Base-by-base conservation (phyloP, 2,329 filamentous ascomycete species). In the Biscogniauxia mediterranea region DNA sequence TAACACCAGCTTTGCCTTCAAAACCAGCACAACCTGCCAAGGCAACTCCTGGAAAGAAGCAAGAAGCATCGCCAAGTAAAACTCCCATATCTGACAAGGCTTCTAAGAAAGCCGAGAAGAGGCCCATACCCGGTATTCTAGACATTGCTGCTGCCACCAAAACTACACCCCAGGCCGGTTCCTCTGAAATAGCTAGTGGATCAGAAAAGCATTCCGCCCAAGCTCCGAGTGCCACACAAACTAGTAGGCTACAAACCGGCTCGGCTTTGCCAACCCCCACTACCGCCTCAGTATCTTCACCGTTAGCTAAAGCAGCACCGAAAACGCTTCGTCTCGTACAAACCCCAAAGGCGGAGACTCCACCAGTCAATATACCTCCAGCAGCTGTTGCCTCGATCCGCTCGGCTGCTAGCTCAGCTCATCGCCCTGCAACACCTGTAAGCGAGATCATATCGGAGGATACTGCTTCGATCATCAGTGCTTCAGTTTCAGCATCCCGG, bases 361-460 rank as follows among this genome's bases (percentile, higher is more conserved):
- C 85, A 1, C 77, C 81, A 13, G 58, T 66, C 46, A 64, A 65
- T 20, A 67, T 74, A 52, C 66, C 71, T 0, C 69, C 72, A 23
- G 67, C 70, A 8, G 70, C 71, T 28, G 70, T 70, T 8, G 66
- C 70, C 54, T 69, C 73, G 26, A 68, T 74, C 56, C 68, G 73
- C 57, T 67, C 75, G 59, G 66, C 71, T 63, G 62, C 68, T 7
- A 64, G 67, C 70, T 77, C 56, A 63, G 62, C 73, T 38, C 77
- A 89, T 60, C 80, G 84, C 6, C 89, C 91, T n/a, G 87, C 86
- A 26, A 93, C 90, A 0, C 90, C 91, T 0, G 84, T 79, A 1
- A 93, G 89, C 70, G 91, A 93, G 69, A 80, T 86, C 59, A 81
- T 91, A 42, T 92, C 89, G n/a, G 91, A 94, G n/a, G 91, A 94